Base-by-base conservation (phyloP, 2,329 filamentous ascomycete species). In the Hyphodiscus sp. region DNA sequence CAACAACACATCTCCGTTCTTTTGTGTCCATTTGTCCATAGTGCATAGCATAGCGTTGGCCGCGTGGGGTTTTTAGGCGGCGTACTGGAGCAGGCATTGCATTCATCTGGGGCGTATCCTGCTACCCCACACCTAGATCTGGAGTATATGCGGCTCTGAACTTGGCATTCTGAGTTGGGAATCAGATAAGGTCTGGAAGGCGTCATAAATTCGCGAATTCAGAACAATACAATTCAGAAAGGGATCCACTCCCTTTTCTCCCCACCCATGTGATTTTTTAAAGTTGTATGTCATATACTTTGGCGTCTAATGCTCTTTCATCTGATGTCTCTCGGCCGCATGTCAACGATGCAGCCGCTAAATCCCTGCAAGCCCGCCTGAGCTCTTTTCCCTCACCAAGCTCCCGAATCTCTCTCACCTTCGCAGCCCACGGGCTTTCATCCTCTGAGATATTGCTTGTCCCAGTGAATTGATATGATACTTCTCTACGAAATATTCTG, bases 31-130 rank as follows among this genome's bases (percentile, higher is more conserved):
- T 26, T 3, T 26, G 23, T 45, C 52, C 56, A 60, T 57, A 55
- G 51, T 53, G 60, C 61, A 63, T 58, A 61, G 62, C 61, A 58
- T 59, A 59, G 62, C 62, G 59, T 56, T 20, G 53, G 51, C 26
- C 48, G 43, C 47, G 50, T 44, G 49, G 55, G 48, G 49, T 8
- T 20, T 45, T 19, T 4, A 45, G 11, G 42, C 33, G 33, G 33
- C 33, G 33, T 38, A 38, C 33, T 56, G n/a, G 29, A 50, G 45
- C 46, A 50, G 50, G 52, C 48, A 47, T 52, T 20, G 53, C 54
- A 56, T 58, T 48, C 45, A 53, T 49, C 41, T 49, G 33, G 45
- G 57, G 57, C 57, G 57, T 56, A 51, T 44, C 43, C 41, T 50
- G 11, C 33, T 38, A 10, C 33, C 33, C 5, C 51, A 30, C 41